Conservation (phyloP, 129 eudicot species). For the Saposhnikovia divaricata region DNA sequence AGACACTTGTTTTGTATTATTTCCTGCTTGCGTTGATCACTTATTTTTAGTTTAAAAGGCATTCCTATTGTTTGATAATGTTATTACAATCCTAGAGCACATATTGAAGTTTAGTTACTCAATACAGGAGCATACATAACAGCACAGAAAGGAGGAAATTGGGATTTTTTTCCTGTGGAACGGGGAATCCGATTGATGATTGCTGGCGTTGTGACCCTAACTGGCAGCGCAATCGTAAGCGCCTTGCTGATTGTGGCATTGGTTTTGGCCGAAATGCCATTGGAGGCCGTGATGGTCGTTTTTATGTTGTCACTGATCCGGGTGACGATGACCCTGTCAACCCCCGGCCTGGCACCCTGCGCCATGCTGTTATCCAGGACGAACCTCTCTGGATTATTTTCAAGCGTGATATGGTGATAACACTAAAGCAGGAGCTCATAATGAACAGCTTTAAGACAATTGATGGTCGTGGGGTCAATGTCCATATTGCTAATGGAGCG, state of each 20-base stretch:
- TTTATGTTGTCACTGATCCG: slow-evolving; percentile 72
- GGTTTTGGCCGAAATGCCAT: slow-evolving; percentile 89
- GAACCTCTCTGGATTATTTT: slow-evolving; percentile 79
- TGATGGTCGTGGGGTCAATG: slow-evolving; percentile 87
- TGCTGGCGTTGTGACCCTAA: slow-evolving; percentile 92
- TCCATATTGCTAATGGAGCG: slow-evolving; percentile 84
- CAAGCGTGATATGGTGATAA: slow-evolving; percentile 77
- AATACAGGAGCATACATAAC: slow-evolving; percentile 59
- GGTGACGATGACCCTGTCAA: slow-evolving; percentile 70
- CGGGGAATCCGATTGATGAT: slow-evolving; percentile 86
- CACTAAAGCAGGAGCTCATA: slow-evolving; percentile 75
- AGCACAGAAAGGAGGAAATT: slow-evolving; percentile 76
- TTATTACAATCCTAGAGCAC: neutral
- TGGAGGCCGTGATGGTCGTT: slow-evolving; percentile 86
- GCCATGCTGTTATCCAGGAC: slow-evolving; percentile 91
- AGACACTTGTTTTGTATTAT: neutral
- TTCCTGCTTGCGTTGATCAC: neutral
- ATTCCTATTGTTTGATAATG: neutral
- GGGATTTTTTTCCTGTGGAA: slow-evolving; percentile 76
- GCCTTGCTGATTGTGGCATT: slow-evolving; percentile 82
- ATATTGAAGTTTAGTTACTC: neutral
- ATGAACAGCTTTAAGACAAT: slow-evolving; percentile 95
- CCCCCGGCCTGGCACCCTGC: slow-evolving; percentile 82
- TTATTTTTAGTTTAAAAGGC: neutral
- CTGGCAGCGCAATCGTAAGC: slow-evolving; percentile 75